Evolutionary conservation across 768 basidiomycete species (phyloP), one percentile per base, ranked within the genome.

Genomic region (Rhizopogon sp.): DNA sequence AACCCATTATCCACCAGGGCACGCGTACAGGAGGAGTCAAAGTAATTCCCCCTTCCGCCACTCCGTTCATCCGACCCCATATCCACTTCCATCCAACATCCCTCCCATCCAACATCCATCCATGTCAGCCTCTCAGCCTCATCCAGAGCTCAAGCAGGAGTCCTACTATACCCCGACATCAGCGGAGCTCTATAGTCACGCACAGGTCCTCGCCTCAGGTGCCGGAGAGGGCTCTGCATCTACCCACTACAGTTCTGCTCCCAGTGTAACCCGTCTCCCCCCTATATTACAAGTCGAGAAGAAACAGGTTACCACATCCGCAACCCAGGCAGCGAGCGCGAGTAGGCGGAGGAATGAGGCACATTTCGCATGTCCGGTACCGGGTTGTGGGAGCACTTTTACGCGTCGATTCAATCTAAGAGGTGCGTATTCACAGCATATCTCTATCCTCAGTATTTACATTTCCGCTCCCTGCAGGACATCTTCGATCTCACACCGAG

Each of bases 381-480:
- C 92, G 9, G 93, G 93, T 11, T 98, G 94, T 74, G 93, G 92
- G 43, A 93, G 91, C 70, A 96, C 94, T n/a, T 98, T 98, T 72
- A 98, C 94, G 64, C 84, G 91, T 67, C 81, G 90, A 54, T 93
- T 93, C 76, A 93, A 93, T 71, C 70, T 93, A 53, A 75, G 87
- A 81, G 91, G 90, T 90, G 58, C 50, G 69, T 69, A 43, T 45
- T 52, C 25, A 59, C 45, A 39, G 40, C 43, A 44, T 25, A 17
- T 20, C n/a, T 25, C 28, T 47, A 28, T 13, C 16, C 16, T 13
- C 47, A 51, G 54, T 58, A 39, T 41, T 35, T 35, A 43, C 52
- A 49, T 62, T 45, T 44, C 51, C 53, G 53, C 52, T 61, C 42
- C 54, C 11, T 37, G 35, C 71, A 88, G 94, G 94, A 53, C 94